Conservation (phyloP, 345 rosid species). For the Nasturtium officinale region DNA sequence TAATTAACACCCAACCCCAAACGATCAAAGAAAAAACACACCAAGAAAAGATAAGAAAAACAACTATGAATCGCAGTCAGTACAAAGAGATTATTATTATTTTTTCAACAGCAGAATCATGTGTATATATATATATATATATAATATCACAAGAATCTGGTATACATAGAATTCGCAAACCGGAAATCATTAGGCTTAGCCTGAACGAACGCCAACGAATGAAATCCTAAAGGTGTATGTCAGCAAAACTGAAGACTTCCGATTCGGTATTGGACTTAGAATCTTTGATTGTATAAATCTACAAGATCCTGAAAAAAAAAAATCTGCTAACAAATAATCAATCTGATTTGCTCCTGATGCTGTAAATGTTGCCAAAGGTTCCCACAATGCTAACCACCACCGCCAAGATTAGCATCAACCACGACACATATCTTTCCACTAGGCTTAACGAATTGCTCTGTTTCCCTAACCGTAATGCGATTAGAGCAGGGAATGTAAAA, state of each 20-base stretch:
- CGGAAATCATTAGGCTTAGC: conserved; percentile 24
- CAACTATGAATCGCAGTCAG: background rate
- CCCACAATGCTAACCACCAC: conserved; percentile 74
- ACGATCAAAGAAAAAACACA: background rate
- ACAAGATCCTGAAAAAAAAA: conserved; percentile 21
- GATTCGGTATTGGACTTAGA: conserved; percentile 36
- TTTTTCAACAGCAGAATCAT: background rate
- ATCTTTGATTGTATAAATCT: conserved; percentile 34
- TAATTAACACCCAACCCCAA: background rate
- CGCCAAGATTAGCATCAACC: conserved; percentile 77
- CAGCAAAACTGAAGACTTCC: conserved; percentile 31
- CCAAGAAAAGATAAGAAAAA: background rate
- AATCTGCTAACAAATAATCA: conserved; percentile 17
- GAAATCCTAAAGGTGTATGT: conserved; percentile 2
- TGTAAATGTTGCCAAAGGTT: conserved; percentile 71
- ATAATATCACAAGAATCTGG: conserved; percentile 31
- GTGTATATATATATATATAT: conserved; percentile 8
- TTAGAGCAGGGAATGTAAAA: conserved; percentile 84
- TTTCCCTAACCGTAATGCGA: conserved; percentile 66
- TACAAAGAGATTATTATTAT: background rate
- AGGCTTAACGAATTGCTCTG: conserved; percentile 54
- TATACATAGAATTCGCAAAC: conserved; percentile 37
- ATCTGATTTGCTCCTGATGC: conserved; percentile 53
- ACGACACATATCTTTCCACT: conserved; percentile 55
- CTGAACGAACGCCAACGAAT: conserved; percentile 29